phyloP scores from a whole-genome alignment of 371 early-diverging fungal genomes.

The Homolaphlyctis polyrhiza region DNA sequence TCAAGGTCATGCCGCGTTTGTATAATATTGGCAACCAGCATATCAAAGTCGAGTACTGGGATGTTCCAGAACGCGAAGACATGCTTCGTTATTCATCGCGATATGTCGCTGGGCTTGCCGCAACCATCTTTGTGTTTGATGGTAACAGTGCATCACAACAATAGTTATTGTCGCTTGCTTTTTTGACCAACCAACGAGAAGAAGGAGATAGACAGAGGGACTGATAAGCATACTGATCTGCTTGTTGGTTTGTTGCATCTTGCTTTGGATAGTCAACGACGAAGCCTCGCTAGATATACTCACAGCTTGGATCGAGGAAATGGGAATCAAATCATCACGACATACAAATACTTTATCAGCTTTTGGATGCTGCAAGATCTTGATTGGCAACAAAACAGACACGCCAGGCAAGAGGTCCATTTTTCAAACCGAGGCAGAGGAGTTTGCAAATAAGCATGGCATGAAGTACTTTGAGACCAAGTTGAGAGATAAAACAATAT shows the following conservation, averaged over 20 bases:
- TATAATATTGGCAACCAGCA: neutral
- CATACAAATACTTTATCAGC: neutral
- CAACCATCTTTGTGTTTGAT: neutral
- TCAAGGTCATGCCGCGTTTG: neutral
- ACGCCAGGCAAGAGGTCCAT: constrained; percentile 7
- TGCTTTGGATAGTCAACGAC: neutral
- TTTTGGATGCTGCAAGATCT: neutral
- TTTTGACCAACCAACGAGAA: too few species aligned
- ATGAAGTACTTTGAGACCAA: constrained; percentile 12
- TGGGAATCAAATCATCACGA: too few species aligned
- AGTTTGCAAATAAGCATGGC: constrained; percentile 5
- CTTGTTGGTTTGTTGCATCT: too few species aligned
- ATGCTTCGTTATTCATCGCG: neutral
- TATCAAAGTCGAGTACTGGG: neutral
- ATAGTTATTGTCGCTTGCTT: too few species aligned
- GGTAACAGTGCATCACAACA: too few species aligned
- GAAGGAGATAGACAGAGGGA: too few species aligned
- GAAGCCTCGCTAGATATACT: neutral
- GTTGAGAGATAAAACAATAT: neutral
- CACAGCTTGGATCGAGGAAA: neutral
- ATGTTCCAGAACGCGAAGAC: neutral
- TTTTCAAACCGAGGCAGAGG: constrained; percentile 2
- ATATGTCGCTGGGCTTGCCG: neutral
- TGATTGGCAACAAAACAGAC: constrained; percentile 14
- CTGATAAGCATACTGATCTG: too few species aligned